Evolutionary conservation across 345 rosid species (phyloP), one percentile per base, ranked within the genome.

Genomic region (Psidium guajava): DNA sequence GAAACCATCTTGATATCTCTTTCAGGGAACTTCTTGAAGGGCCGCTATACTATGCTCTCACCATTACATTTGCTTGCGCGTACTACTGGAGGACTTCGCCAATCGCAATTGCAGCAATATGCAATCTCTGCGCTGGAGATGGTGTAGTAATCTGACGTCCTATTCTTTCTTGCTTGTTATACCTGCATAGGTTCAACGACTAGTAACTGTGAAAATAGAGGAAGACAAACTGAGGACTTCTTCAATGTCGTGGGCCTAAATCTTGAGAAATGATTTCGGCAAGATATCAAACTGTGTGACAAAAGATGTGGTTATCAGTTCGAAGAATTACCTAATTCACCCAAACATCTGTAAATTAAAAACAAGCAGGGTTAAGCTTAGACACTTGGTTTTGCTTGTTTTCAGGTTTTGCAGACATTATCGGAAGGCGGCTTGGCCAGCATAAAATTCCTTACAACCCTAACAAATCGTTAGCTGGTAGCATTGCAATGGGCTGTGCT

Each of bases 111-210:
- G 98, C 98, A 25, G 93, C 96, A 82, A 74, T 95, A 89, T 96
- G 98, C 91, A 97, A 97, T 91, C 92, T 97, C 73, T 96, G 99
- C 55, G 99, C 99, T 73, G 99, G 99, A 93, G 99, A 97, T 91
- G 99, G 99, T 97, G 91, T 42, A 44, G 83, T 77, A 47, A 42
- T 51, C 86, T 84, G 55, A 56, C 16, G 6, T 73, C 40, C 12
- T 24, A 61, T 61, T 61, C 15, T 61, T 28, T 15, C 74, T 61
- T 61, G 74, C 40, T 61, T 61, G 74, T 61, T 28, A 61, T 61
- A 15, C 22, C 32, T 2, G 74, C 42, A 12, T 28, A 8, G 21
- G 54, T 44, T 59, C 49, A 22, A 27, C 24, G 56, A n/a, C 57
- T 13, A 15, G 32, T 52, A 50, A 22, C 42, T 69, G 21, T 40